Conservation (phyloP, 345 rosid genomes). For the Salix brachista region DNA sequence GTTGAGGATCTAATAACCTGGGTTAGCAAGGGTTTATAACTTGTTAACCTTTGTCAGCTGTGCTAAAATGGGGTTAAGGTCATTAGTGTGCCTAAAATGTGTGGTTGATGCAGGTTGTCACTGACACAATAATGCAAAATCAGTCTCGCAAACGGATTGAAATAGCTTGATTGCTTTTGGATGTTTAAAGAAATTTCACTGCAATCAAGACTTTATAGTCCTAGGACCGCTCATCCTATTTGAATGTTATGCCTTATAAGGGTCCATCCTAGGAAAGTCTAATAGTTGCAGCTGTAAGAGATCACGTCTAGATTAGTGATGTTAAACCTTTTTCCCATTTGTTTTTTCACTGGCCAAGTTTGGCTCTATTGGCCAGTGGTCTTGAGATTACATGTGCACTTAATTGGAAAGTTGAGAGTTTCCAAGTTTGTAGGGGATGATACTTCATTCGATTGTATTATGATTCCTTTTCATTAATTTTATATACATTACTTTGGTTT, state of each 20-base stretch:
- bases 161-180: not conserved
- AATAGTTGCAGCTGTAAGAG: not conserved
- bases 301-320: not conserved
- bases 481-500: constrained; percentile 2
- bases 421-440: no score
- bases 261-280: not conserved
- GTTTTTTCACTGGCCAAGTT: no score
- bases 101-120: not conserved
- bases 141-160: not conserved
- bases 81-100: not conserved
- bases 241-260: not conserved
- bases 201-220: not conserved
- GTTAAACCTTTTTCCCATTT: no score
- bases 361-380: no score
- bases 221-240: not conserved
- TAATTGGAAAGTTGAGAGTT: no score
- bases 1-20: not conserved
- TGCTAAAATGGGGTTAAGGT: not conserved
- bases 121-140: not conserved
- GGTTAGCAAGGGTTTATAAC: not conserved
- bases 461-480: not conserved
- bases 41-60: not conserved
- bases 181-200: not conserved
- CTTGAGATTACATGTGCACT: no score
- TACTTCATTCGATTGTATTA: no score